phyloP scores from a whole-genome alignment of 2,329 filamentous ascomycete genomes.

The Sclerotinia spermophila region DNA sequence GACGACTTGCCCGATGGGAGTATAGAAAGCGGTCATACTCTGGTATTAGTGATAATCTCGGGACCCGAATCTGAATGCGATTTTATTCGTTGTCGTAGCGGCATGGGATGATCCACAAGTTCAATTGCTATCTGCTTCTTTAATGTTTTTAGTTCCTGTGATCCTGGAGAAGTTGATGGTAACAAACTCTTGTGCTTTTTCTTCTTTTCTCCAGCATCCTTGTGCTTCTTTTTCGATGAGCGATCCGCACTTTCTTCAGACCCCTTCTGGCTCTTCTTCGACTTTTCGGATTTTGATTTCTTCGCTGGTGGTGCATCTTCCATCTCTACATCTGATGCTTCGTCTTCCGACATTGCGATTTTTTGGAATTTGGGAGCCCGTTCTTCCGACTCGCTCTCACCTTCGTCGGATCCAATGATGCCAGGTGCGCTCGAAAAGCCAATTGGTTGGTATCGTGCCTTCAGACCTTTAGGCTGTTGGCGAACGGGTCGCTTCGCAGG shows the following conservation, averaged over 20 bases:
- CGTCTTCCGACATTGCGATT: slow-evolving; percentile 1
- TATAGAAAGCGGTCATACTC: background rate
- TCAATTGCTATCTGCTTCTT: slow-evolving; percentile 8
- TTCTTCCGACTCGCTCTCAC: slow-evolving; percentile 27
- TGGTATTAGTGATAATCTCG: slow-evolving; percentile 5
- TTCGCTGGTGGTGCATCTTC: slow-evolving; percentile 21
- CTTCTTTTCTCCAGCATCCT: slow-evolving; percentile 24
- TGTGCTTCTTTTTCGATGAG: slow-evolving; percentile 31
- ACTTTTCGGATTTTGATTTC: slow-evolving; percentile 10
- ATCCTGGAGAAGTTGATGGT: background rate
- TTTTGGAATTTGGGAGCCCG: slow-evolving; percentile 15
- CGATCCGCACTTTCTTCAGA: slow-evolving; percentile 15
- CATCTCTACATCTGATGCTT: slow-evolving; percentile 25
- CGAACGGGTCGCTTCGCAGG: slow-evolving; percentile 52
- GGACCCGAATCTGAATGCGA: background rate
- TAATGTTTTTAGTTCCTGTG: slow-evolving; percentile 2
- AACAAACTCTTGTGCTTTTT: slow-evolving; percentile 28
- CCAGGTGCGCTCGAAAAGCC: slow-evolving; percentile 51
- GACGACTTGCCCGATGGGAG: background rate
- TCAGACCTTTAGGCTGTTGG: slow-evolving; percentile 64
- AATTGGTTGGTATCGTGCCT: slow-evolving; percentile 63
- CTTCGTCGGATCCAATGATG: slow-evolving; percentile 37
- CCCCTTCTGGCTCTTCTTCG: slow-evolving; percentile 17
- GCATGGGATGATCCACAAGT: background rate
- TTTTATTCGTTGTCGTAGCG: background rate